Evolutionary conservation across 2,329 filamentous ascomycete species (phyloP).

Genomic region (Epichloe baconii): DNA sequence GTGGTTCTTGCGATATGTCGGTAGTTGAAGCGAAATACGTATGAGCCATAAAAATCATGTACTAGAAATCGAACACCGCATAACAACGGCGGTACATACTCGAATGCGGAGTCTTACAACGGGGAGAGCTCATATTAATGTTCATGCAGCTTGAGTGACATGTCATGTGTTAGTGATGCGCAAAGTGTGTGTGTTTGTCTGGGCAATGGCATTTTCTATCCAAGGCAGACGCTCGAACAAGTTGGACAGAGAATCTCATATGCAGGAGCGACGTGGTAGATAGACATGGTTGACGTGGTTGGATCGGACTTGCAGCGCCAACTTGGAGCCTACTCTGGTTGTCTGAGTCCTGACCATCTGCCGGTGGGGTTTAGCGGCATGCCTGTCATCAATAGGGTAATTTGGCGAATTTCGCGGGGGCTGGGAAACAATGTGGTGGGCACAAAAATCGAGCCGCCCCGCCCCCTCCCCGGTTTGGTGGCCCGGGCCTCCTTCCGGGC

Average conservation of each 20-base stretch:
- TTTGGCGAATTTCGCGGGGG: no score
- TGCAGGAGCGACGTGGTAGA: not conserved
- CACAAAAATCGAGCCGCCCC: no score
- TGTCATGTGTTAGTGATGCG: constrained; percentile 1
- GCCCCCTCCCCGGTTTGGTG: no score
- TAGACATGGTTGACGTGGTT: not conserved
- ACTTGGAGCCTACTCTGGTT: not conserved
- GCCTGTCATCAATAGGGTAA: no score
- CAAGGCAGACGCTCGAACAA: not conserved
- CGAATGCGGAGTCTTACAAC: not conserved
- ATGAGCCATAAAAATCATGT: not conserved
- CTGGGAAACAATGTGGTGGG: no score
- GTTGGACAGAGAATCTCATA: not conserved
- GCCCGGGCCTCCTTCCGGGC: no score
- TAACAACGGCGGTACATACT: not conserved
- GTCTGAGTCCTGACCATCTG: not conserved
- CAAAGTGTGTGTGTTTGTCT: not conserved
- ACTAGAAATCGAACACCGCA: not conserved
- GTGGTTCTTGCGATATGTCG: no score
- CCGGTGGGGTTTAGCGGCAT: not conserved
- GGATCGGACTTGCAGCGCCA: not conserved
- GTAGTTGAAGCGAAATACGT: not conserved
- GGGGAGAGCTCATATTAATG: not conserved
- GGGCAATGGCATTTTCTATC: not conserved
- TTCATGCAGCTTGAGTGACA: not conserved